These are phyloP conservation scores for Pseudogymnoascus sp. DNA, from an alignment of 2,329 filamentous ascomycete species.

Conservation along the genomic window DNA sequence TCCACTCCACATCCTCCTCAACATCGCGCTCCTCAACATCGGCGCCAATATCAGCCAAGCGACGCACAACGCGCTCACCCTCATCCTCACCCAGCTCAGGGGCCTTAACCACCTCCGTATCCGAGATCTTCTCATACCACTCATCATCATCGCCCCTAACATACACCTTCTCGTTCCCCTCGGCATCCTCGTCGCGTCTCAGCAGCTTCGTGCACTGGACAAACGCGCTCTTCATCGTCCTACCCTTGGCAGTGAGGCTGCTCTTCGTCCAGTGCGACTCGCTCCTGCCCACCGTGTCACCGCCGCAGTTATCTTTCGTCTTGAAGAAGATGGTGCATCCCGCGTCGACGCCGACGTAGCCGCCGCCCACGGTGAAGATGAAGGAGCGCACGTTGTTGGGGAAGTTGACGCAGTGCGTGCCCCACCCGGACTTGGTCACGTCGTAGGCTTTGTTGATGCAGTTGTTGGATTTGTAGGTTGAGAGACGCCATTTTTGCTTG, in stretches of 20 bases:
- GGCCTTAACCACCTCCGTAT: not conserved
- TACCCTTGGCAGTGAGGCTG: not conserved
- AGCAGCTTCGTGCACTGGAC: slow-evolving; percentile 1
- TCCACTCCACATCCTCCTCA: not conserved
- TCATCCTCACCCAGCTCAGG: not conserved
- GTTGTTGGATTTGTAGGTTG: not conserved
- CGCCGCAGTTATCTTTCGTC: not conserved
- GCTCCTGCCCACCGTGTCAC: not conserved
- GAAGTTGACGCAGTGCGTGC: not conserved
- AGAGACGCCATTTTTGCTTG: slow-evolving; percentile 1
- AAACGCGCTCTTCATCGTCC: not conserved
- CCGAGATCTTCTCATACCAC: slow-evolving; percentile 1
- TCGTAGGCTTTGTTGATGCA: slow-evolving; percentile 1
- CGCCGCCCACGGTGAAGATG: not conserved
- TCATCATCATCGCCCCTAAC: not conserved
- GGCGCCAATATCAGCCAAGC: not conserved
- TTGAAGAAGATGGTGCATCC: not conserved
- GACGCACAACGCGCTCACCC: not conserved
- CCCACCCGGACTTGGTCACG: not conserved
- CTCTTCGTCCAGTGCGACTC: not conserved
- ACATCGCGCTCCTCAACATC: not conserved
- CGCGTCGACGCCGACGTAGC: not conserved
- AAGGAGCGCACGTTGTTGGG: not conserved
- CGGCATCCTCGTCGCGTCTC: not conserved
- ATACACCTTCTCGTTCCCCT: not conserved